Percentiles rank a stretch among this genome's conserved stretches.
Conservation (phyloP, 352 stramenopile species). For the Phytopythium helicoides region DNA sequence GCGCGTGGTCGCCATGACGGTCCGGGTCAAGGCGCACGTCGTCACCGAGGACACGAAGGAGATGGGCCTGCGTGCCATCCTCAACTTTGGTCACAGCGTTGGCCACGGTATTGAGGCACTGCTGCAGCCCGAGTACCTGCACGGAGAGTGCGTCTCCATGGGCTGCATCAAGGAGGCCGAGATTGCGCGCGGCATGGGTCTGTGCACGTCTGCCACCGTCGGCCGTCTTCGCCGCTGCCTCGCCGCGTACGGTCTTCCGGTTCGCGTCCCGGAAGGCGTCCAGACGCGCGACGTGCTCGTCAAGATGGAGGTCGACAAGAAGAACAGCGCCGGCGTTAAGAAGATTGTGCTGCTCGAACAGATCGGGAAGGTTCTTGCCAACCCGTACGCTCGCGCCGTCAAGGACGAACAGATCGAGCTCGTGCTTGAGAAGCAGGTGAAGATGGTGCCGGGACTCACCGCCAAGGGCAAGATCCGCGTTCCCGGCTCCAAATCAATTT, state of each 20-base stretch:
- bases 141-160: slow-evolving; percentile 97
- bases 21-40: slow-evolving; percentile 95
- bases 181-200: slow-evolving; percentile 83
- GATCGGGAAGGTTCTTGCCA: slow-evolving; percentile 66
- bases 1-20: slow-evolving; percentile 56
- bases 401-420: slow-evolving; percentile 73
- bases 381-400: slow-evolving; percentile 69
- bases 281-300: slow-evolving; percentile 58
- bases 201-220: slow-evolving; percentile 70
- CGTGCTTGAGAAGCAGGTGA: slow-evolving; percentile 73
- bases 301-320: slow-evolving; percentile 89
- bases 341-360: slow-evolving; percentile 76
- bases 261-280: slow-evolving; percentile 59
- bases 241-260: slow-evolving; percentile 64
- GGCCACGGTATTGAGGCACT: slow-evolving; percentile 98
- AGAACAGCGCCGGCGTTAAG: slow-evolving; percentile 79
- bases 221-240: slow-evolving; percentile 66
- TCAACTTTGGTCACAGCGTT: slow-evolving; percentile 99
- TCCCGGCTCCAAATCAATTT: slow-evolving; percentile 97
- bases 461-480: slow-evolving; percentile 78
- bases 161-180: slow-evolving; percentile 97
- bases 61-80: slow-evolving; percentile 93
- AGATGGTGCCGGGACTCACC: slow-evolving; percentile 44
- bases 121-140: slow-evolving; percentile 93
- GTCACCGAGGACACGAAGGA: slow-evolving; percentile 96